Base-by-base conservation (phyloP, 192 early-diverging fungal species). In the Backusella parvicylindrica region DNA sequence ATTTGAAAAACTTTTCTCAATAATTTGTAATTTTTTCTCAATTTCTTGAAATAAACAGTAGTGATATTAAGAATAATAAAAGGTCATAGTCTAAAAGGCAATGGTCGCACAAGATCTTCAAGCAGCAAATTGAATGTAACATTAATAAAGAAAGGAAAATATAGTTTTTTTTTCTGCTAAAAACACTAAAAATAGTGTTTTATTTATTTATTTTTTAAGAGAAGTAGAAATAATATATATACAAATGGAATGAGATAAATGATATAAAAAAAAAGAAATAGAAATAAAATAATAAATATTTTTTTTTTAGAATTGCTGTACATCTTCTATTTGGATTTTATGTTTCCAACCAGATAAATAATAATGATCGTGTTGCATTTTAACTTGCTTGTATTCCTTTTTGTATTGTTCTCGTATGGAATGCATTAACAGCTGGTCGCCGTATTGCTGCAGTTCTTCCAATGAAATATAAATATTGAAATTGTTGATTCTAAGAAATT, bases 401-500 rank as follows among this genome's bases (percentile, higher is more conserved):
- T 60, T 60, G 53, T 60, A 60, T 60, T 13, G 53, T 28, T 60
- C 53, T 28, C 23, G 26, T 28, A 60, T 60, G 2, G 53, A 60
- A 60, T 86, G 84, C 71, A 84, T 77, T 70, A 94, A 84, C 77
- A 96, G 84, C 65, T 88, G 89, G 49, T 93, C 83, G 41, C 94
- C 94, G 31, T 89, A 88, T 65, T 86, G 86, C 77, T 96, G 94
- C 16, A 97, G 84, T 64, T 95, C 93, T 70, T 95, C 92, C 21
- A 90, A 83, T 26, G 86, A 88, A 21, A 96, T 87, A 72, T 84
- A 87, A n/a, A 97, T 84, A 53, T 93, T 89, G 82, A 95, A 97
- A 73, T 94, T 91, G 74, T 91, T 86, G 30, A 95, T 84, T 66
- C 87, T 85, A 40, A 97, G 83, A 77, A 96, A 96, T 82, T 96